Evolutionary conservation across 2,329 filamentous ascomycete species (phyloP), one percentile per base, ranked within the genome.

Genomic region (Neopestalotiopsis clavispora): DNA sequence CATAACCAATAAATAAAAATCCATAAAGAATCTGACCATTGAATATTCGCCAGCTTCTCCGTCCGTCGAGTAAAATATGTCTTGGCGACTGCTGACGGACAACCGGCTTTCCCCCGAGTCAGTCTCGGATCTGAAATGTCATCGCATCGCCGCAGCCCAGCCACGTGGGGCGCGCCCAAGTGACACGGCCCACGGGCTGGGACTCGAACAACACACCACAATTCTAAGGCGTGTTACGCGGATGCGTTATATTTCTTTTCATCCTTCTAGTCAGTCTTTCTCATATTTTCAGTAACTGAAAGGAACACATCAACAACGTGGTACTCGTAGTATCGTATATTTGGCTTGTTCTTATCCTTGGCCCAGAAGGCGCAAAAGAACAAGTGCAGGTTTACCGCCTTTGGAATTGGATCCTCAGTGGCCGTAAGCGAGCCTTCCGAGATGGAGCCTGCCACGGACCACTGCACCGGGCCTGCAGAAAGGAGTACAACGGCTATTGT

Each of bases 401-500:
- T 38, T 10, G 34, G 34, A 7, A 38, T 10, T 10, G 34, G 34
- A 38, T 38, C 10, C 34, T n/a, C 0, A 17, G 45, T n/a, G 45
- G 45, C 45, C 34, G 34, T 52, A 52, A 52, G 45, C 45, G 45
- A n/a, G 45, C 45, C 17, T 20, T 17, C 17, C 45, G 17, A 52
- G 9, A 61, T 61, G 59, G 77, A 79, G 52, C 67, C 72, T 5
- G 58, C 76, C n/a, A 71, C 75, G 13, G 72, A 72, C 59, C 73
- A 74, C 59, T 66, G 75, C 49, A 69, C 70, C 62, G 72, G 71
- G 40, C 73, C 75, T 4, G 12, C 69, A 58, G 75, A 74, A 64
- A 71, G 74, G 34, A 70, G 71, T 65, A 74, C 80, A 3, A 73
- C 76, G 23, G 72, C 80, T 9, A 72, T 82, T 64, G 78, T 81